Evolutionary conservation across 306 rosid species (phyloP).

Genomic region (Adenanthera pavonina): DNA sequence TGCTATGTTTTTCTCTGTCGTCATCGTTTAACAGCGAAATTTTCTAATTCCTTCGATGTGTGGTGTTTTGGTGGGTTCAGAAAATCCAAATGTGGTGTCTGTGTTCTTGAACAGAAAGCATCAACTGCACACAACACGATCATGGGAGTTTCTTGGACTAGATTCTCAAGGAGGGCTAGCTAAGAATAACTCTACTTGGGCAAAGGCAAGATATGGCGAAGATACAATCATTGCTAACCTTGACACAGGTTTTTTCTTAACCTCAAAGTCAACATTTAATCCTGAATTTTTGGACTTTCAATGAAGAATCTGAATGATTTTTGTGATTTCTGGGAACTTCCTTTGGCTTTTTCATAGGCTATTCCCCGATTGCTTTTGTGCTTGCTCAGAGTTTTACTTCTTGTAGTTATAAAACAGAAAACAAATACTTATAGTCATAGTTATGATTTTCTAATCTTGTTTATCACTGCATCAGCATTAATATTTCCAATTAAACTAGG

Average conservation of each 20-base stretch:
- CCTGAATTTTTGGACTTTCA: not conserved
- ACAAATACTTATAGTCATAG: not conserved
- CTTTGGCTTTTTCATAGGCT: not conserved
- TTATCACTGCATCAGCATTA: not conserved
- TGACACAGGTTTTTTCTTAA: slow-evolving; percentile 41
- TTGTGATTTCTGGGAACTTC: not conserved
- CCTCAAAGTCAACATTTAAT: not conserved
- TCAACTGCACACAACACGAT: slow-evolving; percentile 68
- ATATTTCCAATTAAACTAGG: not conserved
- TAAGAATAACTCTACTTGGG: slow-evolving; percentile 39
- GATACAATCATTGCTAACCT: slow-evolving; percentile 45
- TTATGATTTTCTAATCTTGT: not conserved
- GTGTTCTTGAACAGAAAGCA: slow-evolving; percentile 63
- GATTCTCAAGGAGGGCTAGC: slow-evolving; percentile 36
- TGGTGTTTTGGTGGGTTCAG: slow-evolving; percentile 30
- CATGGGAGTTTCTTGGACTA: slow-evolving; percentile 73
- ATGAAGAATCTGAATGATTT: not conserved
- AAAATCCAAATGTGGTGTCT: slow-evolving; percentile 53
- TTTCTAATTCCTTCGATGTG: not conserved
- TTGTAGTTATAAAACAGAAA: not conserved
- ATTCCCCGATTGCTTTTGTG: not conserved
- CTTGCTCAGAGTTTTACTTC: not conserved
- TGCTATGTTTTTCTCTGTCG: not conserved
- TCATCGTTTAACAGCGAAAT: not conserved
- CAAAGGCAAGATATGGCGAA: slow-evolving; percentile 41